These are phyloP conservation scores for Verticillium isaacii DNA, from an alignment of 2,329 filamentous ascomycete genomes.

Conservation along the genomic window DNA sequence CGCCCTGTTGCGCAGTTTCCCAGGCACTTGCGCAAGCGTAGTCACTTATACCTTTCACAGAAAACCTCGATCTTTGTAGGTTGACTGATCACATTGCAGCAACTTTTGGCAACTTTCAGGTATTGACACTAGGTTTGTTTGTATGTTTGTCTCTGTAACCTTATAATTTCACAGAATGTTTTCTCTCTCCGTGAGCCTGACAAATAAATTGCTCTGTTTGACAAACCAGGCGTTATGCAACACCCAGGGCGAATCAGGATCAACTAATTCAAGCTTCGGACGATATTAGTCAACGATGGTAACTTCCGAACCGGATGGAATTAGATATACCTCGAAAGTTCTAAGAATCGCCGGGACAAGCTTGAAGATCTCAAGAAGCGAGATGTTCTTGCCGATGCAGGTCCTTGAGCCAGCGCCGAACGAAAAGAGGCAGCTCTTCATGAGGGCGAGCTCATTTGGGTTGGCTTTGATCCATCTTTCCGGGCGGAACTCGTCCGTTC, in stretches of 20 bases:
- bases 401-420: conserved; percentile 3
- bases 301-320: background rate
- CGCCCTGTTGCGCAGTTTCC: no score
- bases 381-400: conserved; percentile 4
- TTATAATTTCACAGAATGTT: background rate
- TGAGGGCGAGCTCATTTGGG: background rate
- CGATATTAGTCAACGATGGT: background rate
- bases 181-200: conserved; percentile 1
- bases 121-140: background rate
- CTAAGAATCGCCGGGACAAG: background rate
- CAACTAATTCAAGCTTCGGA: background rate
- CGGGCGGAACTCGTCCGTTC: background rate
- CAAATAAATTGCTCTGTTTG: conserved; percentile 1
- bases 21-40: no score
- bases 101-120: no score
- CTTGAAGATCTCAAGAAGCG: conserved; percentile 2
- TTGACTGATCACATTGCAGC: no score
- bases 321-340: background rate
- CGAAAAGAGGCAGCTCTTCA: conserved; percentile 2
- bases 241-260: background rate
- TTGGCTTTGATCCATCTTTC: conserved; percentile 4
- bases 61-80: no score
- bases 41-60: no score
- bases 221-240: conserved; percentile 1
- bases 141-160: background rate